Base-by-base conservation (phyloP, 2,329 filamentous ascomycete genomes). In the Aspergillus udagawae region DNA sequence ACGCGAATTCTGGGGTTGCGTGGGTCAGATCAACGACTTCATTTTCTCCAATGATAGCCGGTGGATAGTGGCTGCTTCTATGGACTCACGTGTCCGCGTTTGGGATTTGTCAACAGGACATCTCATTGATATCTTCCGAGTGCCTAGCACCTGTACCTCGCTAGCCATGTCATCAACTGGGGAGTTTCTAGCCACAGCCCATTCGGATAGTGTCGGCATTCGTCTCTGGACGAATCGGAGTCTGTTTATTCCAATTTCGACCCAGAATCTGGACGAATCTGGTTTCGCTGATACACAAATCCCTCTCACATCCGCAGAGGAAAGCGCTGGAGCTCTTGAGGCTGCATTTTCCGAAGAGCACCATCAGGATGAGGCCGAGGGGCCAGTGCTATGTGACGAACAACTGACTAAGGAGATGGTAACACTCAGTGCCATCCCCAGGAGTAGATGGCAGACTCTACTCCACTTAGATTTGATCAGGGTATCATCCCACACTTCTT, bases 41-140 rank as follows among this genome's bases (percentile, higher is more conserved):
- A 88, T 86, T 67, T 97, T 99, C 76, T 97, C 93, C 3, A 90
- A 87, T 63, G 92, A 97, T 71, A 93, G 93, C 8, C 86, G 92
- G 56, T 99, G 94, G 94, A 86, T 99, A 63, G 85, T 97, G 56
- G 91, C 92, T 23, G 89, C 92, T 12, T 92, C 91, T 0, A 87
- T 89, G 67, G 91, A 96, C 69, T 85, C 86, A 1, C 79, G 91
- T 5, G 79, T 97, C 52, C 86, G 94, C 45, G 85, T 97, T 7
- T 99, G 94, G 92, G 95, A 99, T 77, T 80, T 99, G 28, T 91
- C 94, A 0, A 99, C 95, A 0, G 93, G 92, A 27, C 93, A 99
- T 75, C 81, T 99, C 14, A 94, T 99, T 60, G 94, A 99, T 70
- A 91, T 90, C 2, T 92, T 99, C 75, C 86, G 86, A 57, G 83